Conservation (phyloP, 2,329 filamentous ascomycete species). For the Diaporthe humulicola region DNA sequence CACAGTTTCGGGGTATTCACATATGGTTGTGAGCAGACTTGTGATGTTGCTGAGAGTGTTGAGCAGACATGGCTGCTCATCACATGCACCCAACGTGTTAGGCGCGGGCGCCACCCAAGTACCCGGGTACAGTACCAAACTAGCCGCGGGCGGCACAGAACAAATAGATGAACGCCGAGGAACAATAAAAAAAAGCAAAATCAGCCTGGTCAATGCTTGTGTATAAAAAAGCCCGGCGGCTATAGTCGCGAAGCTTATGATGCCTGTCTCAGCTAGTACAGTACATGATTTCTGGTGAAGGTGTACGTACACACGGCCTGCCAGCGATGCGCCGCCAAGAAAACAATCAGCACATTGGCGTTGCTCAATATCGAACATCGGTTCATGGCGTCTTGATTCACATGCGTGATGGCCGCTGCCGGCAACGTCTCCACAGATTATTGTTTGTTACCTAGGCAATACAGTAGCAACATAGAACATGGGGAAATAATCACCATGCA, state of each 20-base stretch:
- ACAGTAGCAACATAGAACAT: background rate
- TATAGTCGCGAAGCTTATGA: no score
- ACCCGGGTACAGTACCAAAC: background rate
- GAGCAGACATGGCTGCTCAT: background rate
- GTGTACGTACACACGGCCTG: background rate
- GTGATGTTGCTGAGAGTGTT: background rate
- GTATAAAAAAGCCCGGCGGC: background rate
- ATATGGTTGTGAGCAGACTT: background rate
- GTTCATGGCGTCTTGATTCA: background rate
- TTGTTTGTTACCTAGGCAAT: conserved; percentile 11
- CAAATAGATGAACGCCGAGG: conserved; percentile 2
- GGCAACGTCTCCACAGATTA: background rate
- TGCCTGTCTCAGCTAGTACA: background rate
- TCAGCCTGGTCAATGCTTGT: background rate
- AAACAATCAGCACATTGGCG: background rate
- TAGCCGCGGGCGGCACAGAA: background rate
- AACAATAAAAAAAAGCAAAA: background rate
- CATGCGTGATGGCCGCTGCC: background rate
- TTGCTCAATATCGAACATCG: background rate
- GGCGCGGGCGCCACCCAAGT: background rate
- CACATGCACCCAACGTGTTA: background rate
- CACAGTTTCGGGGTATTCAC: no score
- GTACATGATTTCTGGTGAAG: background rate
- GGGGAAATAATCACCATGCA: background rate
- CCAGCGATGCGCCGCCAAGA: conserved; percentile 3